Percentiles rank a stretch among this genome's conserved stretches.
phyloP scores from a whole-genome alignment of 352 stramenopile genomes.

The Phytophthora sojae region DNA sequence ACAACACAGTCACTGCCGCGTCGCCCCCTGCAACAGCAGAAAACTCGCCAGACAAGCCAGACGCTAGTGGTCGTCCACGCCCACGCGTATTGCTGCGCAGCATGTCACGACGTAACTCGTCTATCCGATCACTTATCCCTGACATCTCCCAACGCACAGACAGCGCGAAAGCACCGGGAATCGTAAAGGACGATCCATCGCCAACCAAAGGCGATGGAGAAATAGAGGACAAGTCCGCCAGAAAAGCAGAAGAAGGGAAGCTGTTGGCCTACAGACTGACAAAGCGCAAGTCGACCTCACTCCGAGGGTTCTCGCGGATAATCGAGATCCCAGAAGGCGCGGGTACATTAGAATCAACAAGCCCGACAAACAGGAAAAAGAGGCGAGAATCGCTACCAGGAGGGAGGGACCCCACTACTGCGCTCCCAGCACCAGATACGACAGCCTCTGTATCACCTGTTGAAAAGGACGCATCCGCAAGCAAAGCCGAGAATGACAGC shows the following conservation, averaged over 20 bases:
- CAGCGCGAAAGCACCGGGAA: not conserved
- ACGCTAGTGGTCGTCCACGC: not conserved
- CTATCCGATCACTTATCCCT: constrained; percentile 4
- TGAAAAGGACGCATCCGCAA: constrained; percentile 1
- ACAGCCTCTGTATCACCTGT: not conserved
- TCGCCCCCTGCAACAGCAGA: not conserved
- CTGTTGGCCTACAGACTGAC: constrained; percentile 3
- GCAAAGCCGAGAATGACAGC: not conserved
- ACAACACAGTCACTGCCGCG: not conserved
- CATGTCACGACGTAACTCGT: constrained; percentile 15
- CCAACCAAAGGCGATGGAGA: too few species aligned
- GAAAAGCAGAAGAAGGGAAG: not conserved
- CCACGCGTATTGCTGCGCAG: not conserved
- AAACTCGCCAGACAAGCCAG: constrained; percentile 1
- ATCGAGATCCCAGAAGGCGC: constrained; percentile 12
- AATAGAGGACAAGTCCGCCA: constrained; percentile 4
- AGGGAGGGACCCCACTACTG: constrained; percentile 2
- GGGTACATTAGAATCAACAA: constrained; percentile 8
- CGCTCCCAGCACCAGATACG: constrained; percentile 1
- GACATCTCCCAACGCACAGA: constrained; percentile 2
- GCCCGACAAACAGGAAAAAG: constrained; percentile 21
- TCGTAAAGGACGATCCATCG: too few species aligned
- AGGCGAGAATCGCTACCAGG: constrained; percentile 13
- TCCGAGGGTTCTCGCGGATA: not conserved
- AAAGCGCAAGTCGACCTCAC: constrained; percentile 32